Percentiles rank a stretch among this genome's conserved stretches.
Evolutionary conservation across 805 yeast species (phyloP).

Genomic region (Komagataella pseudopastoris): DNA sequence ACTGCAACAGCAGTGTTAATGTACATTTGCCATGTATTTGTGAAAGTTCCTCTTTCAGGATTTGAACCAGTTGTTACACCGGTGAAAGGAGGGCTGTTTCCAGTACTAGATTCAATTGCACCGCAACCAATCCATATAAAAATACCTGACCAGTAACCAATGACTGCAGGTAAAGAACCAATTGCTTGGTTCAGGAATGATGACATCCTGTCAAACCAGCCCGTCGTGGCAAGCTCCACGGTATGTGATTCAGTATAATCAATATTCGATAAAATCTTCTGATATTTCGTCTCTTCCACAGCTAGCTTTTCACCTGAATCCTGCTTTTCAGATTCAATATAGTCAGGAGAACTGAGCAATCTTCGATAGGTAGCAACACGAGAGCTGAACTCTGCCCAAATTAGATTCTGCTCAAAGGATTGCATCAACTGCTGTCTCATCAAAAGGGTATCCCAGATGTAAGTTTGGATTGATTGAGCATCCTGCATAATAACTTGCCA

Average conservation of each 20-base stretch:
- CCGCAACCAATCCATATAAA: slow-evolving; percentile 25
- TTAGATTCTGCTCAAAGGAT: slow-evolving; percentile 13
- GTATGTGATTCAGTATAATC: not conserved
- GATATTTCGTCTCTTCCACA: not conserved
- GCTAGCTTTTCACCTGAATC: not conserved
- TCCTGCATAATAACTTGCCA: slow-evolving; percentile 30
- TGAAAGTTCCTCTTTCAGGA: slow-evolving; percentile 8
- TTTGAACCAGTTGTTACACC: not conserved
- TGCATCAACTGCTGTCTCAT: slow-evolving; percentile 24
- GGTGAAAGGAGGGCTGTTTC: slow-evolving; percentile 3
- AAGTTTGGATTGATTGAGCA: slow-evolving; percentile 24
- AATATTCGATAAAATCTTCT: not conserved
- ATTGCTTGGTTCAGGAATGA: slow-evolving; percentile 10
- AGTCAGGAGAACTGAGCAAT: slow-evolving; percentile 1
- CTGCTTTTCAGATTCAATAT: not conserved
- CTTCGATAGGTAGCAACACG: slow-evolving; percentile 12
- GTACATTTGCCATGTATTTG: slow-evolving; percentile 25
- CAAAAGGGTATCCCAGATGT: slow-evolving; percentile 24
- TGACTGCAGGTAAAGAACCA: slow-evolving; percentile 19
- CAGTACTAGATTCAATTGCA: slow-evolving; percentile 1
- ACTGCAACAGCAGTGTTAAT: slow-evolving; percentile 28
- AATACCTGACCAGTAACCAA: slow-evolving; percentile 23
- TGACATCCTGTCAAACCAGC: slow-evolving; percentile 21
- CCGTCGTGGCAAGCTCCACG: slow-evolving; percentile 10
- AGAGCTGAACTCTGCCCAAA: slow-evolving; percentile 16